Percentiles rank a stretch among this genome's conserved stretches.
These are phyloP conservation scores for Exophiala sp. DNA, from an alignment of 2,329 filamentous ascomycete genomes.

Conservation along the genomic window DNA sequence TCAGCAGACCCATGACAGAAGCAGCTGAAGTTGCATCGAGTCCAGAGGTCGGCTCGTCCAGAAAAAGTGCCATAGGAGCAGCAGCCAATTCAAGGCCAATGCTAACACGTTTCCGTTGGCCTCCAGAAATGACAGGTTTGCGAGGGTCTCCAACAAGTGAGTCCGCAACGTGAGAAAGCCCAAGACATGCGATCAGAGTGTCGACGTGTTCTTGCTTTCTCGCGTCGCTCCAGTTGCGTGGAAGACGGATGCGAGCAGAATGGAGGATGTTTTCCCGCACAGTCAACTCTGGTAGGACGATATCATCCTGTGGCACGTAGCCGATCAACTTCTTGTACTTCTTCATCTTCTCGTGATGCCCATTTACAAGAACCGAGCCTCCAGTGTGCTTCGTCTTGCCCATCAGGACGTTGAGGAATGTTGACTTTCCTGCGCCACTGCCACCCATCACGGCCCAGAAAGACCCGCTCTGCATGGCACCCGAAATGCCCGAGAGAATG, in stretches of 20 bases:
- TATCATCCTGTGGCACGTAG: constrained; percentile 61
- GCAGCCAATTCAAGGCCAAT: no score
- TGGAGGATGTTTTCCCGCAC: constrained; percentile 60
- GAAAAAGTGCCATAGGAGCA: no score
- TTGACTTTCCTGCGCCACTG: constrained; percentile 78
- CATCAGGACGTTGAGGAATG: constrained; percentile 68
- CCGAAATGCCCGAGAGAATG: neutral
- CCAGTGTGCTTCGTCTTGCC: constrained; percentile 2
- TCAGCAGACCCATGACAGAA: no score
- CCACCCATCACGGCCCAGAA: constrained; percentile 45
- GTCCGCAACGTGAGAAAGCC: constrained; percentile 54
- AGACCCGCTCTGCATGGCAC: constrained; percentile 2
- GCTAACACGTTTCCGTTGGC: constrained; percentile 56
- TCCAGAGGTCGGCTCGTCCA: no score
- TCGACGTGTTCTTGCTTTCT: no score
- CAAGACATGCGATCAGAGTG: constrained; percentile 52
- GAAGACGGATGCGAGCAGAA: no score
- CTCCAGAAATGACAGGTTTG: constrained; percentile 54
- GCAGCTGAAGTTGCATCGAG: no score
- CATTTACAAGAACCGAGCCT: constrained; percentile 1
- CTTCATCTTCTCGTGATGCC: constrained; percentile 5
- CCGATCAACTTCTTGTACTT: constrained; percentile 45
- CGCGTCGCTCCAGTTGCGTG: no score
- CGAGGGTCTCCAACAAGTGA: constrained; percentile 50
- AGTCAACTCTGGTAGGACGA: constrained; percentile 58